These are phyloP conservation scores for Aspergillus ustus DNA, from an alignment of 2,329 filamentous ascomycete genomes.

Conservation along the genomic window DNA sequence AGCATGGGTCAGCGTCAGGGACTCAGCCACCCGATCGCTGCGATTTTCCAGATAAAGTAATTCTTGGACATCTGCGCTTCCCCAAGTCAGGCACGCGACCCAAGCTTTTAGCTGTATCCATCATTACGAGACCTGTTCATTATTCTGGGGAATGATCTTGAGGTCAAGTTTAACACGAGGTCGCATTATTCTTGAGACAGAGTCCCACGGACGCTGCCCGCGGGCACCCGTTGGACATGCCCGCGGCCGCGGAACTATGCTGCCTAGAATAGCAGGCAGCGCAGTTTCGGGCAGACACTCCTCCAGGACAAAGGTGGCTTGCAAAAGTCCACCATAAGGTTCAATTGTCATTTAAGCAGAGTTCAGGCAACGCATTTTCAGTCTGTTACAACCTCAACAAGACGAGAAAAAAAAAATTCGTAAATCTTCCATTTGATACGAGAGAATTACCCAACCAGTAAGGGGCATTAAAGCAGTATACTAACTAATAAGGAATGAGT, in stretches of 20 bases:
- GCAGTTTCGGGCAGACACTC: neutral
- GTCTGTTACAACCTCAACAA: neutral
- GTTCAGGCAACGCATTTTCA: neutral
- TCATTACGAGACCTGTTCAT: neutral
- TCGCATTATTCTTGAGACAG: no score
- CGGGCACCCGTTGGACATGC: neutral
- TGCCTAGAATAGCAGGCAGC: conserved; percentile 8
- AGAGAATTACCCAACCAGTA: neutral
- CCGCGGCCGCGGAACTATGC: neutral
- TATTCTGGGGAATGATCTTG: neutral
- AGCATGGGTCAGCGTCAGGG: neutral
- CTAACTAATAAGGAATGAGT: neutral
- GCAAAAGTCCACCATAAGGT: neutral
- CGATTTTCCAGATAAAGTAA: neutral
- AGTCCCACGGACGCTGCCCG: no score
- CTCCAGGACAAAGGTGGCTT: neutral
- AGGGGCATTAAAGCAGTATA: neutral
- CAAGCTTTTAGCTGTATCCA: neutral
- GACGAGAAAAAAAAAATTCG: neutral
- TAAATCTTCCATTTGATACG: neutral
- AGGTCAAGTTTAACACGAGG: no score
- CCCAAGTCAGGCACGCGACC: neutral
- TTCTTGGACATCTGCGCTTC: neutral
- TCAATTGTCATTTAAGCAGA: no score
- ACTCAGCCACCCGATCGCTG: neutral